Evolutionary conservation across 345 rosid genomes (phyloP), one percentile per base, ranked within the genome.

Genomic region (Luvunga scandens): DNA sequence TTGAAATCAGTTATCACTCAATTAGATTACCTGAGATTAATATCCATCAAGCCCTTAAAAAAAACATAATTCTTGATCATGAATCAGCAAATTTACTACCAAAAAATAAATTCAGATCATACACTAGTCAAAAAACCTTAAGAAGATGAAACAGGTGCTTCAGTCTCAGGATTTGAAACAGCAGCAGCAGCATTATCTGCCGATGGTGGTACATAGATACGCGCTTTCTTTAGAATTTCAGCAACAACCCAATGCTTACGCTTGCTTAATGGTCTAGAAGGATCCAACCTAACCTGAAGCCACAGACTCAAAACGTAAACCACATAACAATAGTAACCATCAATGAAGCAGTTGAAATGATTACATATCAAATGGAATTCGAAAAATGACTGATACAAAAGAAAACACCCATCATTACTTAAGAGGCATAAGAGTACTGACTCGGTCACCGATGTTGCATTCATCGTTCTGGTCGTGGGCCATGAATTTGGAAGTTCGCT

Each of bases 401-500:
- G 18, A 12, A 45, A 45, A 45, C 50, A 13, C 50, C 50, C 50
- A 45, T 45, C 50, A 45, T 45, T 45, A 45, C 16, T 45, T 45
- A 45, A 45, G 18, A 45, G 18, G 18, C 50, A 71, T 61, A 30
- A 10, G 8, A 3, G 16, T 16, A 76, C 78, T 73, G 75, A 95
- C 97, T 60, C 92, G 85, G 86, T 97, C 98, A 9, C 98, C 98
- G 38, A 97, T 92, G 87, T 90, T 86, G 86, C 98, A 94, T 12
- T 69, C 86, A 81, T 90, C 77, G 66, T 88, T 71, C 72, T 94
- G 95, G 80, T 92, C 98, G 79, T 94, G 98, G 57, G 98, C 99
- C 97, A 94, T 91, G 92, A 96, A 96, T 79, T 92, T 92, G 84
- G 98, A 94, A 80, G 98, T 96, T 16, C 98, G 94, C 73, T 92